phyloP scores from a whole-genome alignment of 163 green algal genomes.

The Chlamydomonas reinhardtii region DNA sequence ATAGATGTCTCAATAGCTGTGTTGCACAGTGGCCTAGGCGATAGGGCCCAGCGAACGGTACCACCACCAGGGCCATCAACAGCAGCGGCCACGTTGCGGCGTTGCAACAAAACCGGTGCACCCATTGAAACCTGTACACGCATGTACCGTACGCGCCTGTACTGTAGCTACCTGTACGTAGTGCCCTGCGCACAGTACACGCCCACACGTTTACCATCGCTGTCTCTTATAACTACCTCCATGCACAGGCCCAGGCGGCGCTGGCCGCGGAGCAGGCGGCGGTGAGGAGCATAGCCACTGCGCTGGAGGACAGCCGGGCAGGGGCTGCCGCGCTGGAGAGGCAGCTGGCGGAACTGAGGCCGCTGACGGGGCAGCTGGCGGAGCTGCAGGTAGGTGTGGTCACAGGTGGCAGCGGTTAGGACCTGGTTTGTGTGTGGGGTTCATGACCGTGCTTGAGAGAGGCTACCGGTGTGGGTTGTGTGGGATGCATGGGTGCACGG shows the following conservation, averaged over 20 bases:
- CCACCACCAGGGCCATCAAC: no score
- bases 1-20: no score
- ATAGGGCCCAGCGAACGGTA: no score
- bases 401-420: not conserved
- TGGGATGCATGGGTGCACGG: not conserved
- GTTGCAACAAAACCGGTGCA: no score
- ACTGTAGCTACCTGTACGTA: no score
- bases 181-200: not conserved
- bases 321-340: constrained; percentile 11
- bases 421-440: no score
- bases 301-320: constrained; percentile 22
- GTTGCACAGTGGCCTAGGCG: no score
- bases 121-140: no score
- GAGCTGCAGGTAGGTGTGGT: constrained; percentile 21
- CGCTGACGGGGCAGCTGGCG: constrained; percentile 31
- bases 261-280: constrained; percentile 23
- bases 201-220: not conserved
- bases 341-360: constrained; percentile 15
- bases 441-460: not conserved
- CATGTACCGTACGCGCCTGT: no score
- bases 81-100: no score
- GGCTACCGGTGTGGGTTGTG: no score
- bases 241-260: constrained; percentile 12
- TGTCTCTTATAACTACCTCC: not conserved
- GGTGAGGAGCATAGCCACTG: not conserved